Conservation (phyloP, 805 yeast genomes). For the Ogataea sp. region DNA sequence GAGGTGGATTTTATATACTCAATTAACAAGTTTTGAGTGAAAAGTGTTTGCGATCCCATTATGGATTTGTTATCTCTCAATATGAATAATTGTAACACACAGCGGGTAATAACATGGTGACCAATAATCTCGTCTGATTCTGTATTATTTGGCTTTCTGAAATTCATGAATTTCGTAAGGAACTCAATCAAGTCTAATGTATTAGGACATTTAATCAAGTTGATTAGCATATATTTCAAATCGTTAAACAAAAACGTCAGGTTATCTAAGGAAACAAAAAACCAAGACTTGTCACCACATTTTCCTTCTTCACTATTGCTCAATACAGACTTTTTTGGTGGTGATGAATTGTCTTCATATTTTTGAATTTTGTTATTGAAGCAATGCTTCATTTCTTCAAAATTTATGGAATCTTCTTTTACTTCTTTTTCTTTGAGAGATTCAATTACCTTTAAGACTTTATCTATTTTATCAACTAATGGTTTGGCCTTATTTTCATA, state of each 20-base stretch:
- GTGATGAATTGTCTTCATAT: constrained; percentile 27
- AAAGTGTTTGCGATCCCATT: constrained; percentile 35
- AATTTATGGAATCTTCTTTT: constrained; percentile 5
- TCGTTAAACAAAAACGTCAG: constrained; percentile 27
- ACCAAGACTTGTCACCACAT: background rate
- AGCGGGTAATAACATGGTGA: constrained; percentile 47
- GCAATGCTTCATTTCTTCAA: background rate
- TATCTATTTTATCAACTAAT: constrained; percentile 1
- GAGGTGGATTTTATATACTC: constrained; percentile 37
- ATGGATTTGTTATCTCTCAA: constrained; percentile 56
- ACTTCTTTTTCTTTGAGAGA: constrained; percentile 2
- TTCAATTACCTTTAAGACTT: constrained; percentile 3
- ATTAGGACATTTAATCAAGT: constrained; percentile 21
- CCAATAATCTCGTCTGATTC: constrained; percentile 21
- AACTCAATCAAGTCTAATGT: constrained; percentile 19
- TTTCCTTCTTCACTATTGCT: constrained; percentile 12
- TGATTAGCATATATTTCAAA: constrained; percentile 26
- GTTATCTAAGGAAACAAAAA: constrained; percentile 9
- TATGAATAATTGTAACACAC: constrained; percentile 52
- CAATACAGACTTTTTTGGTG: constrained; percentile 33
- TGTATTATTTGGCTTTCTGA: constrained; percentile 13
- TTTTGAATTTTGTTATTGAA: background rate
- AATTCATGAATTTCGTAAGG: constrained; percentile 15
- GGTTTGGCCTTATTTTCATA: background rate
- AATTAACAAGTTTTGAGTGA: constrained; percentile 28